A percentile compares a stretch with the other conserved stretches of the same genome.
Evolutionary conservation across 2,329 filamentous ascomycete genomes (phyloP).

Genomic region (Claviceps sp.): DNA sequence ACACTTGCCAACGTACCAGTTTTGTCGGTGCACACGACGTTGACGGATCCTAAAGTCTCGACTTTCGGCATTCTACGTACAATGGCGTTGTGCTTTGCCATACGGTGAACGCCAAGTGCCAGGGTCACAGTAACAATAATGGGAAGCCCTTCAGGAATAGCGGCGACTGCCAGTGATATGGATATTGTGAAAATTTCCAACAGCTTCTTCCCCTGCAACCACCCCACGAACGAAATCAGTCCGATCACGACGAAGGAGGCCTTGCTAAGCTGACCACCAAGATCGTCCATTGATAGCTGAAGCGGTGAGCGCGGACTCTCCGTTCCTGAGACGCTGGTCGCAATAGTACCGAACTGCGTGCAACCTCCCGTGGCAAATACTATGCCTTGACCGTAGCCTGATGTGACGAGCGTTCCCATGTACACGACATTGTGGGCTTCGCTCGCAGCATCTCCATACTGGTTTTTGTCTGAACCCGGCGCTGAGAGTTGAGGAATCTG

Average conservation of each 20-base stretch:
- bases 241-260: slow-evolving; percentile 92
- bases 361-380: slow-evolving; percentile 92
- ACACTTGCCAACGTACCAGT: slow-evolving; percentile 42
- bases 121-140: slow-evolving; percentile 98
- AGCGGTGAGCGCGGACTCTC: slow-evolving; percentile 90
- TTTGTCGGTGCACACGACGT: slow-evolving; percentile 98
- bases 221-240: slow-evolving; percentile 80
- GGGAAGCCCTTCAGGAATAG: slow-evolving; percentile 88
- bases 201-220: slow-evolving; percentile 76
- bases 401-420: slow-evolving; percentile 93
- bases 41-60: slow-evolving; percentile 94
- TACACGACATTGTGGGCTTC: slow-evolving; percentile 87
- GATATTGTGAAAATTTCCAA: slow-evolving; percentile 97
- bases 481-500: slow-evolving; percentile 28
- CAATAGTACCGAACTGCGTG: slow-evolving; percentile 94
- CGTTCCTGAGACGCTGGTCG: slow-evolving; percentile 83
- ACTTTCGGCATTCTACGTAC: slow-evolving; percentile 93
- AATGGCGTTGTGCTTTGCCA: slow-evolving; percentile 92
- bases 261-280: slow-evolving; percentile 91
- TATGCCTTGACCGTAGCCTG: slow-evolving; percentile 86
- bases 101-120: slow-evolving; percentile 84
- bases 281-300: slow-evolving; percentile 92
- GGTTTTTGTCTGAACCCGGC: slow-evolving; percentile 31
- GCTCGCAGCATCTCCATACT: slow-evolving; percentile 46
- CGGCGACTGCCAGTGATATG: slow-evolving; percentile 88